Base-by-base conservation (phyloP, 2,329 filamentous ascomycete species). In the Botrytis tulipae region DNA sequence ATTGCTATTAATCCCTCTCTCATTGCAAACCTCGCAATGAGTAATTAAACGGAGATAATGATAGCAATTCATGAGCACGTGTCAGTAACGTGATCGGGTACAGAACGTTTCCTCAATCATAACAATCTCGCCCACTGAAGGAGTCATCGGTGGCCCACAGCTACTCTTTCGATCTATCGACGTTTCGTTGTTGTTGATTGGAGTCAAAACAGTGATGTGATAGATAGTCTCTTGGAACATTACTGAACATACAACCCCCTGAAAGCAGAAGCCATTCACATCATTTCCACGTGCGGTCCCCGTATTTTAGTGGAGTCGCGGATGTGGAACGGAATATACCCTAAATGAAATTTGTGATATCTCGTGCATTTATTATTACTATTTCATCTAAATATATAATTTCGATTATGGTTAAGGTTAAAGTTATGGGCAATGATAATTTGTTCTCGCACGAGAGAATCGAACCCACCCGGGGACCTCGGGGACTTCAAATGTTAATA, bases 261-360 rank as follows among this genome's bases (percentile, higher is more conserved):
- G 35, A 61, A 42, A 22, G 57, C 16, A 62, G 35, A 40, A 61
- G 37, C 37, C 35, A 22, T 16, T 35, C 7, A 62, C 25, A n/a
- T 25, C 25, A 59, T n/a, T 61, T 61, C 12, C 35, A 37, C 59
- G 22, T 62, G 60, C 14, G 3, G n/a, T 40, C 32, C 35, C 60
- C 16, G 37, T 40, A n/a, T 60, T 62, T n/a, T n/a, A 40, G 60
- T 62, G 60, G 60, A 62, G 60, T 42, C 12, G 7, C 60, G 35
- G 60, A 62, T 40, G 51, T 57, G 35, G 35, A 40, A 42, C 60
- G 25, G 60, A 62, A 62, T 40, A 25, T n/a, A 62, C 7, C 60
- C 37, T 42, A 62, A 42, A 62, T 62, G 37, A 42, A 25, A 62
- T 62, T n/a, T 40, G 60, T 62, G 60, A 62, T 40, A 62, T 42